Base-by-base conservation (phyloP, 2,329 filamentous ascomycete species). In the Fusarium continuum region DNA sequence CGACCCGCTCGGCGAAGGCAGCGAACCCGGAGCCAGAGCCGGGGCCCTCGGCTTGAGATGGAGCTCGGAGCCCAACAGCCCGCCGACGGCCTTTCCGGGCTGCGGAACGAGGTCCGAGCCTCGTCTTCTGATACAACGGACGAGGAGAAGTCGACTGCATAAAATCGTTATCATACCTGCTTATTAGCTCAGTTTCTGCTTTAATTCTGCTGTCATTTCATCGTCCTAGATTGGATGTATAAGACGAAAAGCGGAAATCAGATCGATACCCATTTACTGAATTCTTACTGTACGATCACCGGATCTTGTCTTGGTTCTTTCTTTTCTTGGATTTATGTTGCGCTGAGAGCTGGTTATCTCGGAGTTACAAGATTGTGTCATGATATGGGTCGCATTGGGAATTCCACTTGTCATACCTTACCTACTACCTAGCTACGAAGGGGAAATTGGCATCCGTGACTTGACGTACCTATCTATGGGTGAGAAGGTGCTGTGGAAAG, bases 1-100 rank as follows among this genome's bases (percentile, higher is more conserved):
- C 64, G 65, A 14, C 65, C 71, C 16, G 53, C 64, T 35, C 72
- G 75, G 19, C 75, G 76, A 40, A 74, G 75, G n/a, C 75, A 76
- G 56, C 69, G 77, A 46, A 77, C 76, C 11, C 72, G 76, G 48
- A 79, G 77, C 68, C 71, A 74, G 51, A 77, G 77, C 68, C 74
- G 77, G 28, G 72, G 73, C 13, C 67, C 72, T 43, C 73, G 70
- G 22, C 45, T 69, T 28, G 75, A 76, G 49, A 56, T 68, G 46
- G 74, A 76, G 40, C 63, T 65, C 9, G 52, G 46, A 9, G 62
- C 64, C 38, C 67, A 72, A 28, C 64, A 68, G 29, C 28, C 40
- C 48, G 56, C 64, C 38, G 76, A 77, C 35, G 47, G 63, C 14
- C 51, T 72, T 9, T 78, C 76, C 26, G 68, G 73, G 14, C 66